Conservation (phyloP, 495 filamentous ascomycete species). For the Hapsidospora chrysogenum region DNA sequence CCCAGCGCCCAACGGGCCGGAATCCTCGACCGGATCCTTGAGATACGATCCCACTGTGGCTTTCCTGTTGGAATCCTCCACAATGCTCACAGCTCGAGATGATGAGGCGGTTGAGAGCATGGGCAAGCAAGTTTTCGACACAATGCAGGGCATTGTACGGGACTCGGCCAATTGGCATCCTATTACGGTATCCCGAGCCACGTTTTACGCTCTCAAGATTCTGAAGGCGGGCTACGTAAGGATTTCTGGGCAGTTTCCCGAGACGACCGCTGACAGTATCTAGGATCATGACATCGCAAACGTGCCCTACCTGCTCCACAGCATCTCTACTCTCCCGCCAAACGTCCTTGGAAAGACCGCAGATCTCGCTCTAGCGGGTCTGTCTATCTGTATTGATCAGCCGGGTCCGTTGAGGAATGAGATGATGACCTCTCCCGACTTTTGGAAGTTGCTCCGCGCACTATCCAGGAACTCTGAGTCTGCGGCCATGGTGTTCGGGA, state of each 20-base stretch:
- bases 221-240: conserved; percentile 78
- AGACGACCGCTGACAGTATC: conserved; percentile 7
- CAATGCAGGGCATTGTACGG: conserved; percentile 63
- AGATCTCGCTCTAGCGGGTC: conserved; percentile 54
- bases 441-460: conserved; percentile 80
- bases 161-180: conserved; percentile 64
- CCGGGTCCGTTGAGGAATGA: conserved; percentile 68
- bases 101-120: conserved; percentile 48
- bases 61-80: conserved; percentile 78
- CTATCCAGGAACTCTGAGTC: conserved; percentile 51
- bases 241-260: conserved; percentile 1
- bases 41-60: conserved; percentile 78
- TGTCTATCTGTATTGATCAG: conserved; percentile 62
- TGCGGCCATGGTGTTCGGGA: conserved; percentile 62
- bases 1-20: conserved; percentile 41
- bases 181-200: conserved; percentile 61
- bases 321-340: conserved; percentile 71
- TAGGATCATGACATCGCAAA: conserved; percentile 82
- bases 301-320: conserved; percentile 83
- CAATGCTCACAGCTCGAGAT: conserved; percentile 67
- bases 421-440: conserved; percentile 89
- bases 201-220: conserved; percentile 73
- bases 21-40: conserved; percentile 29
- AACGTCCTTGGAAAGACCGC: conserved; percentile 62
- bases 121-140: conserved; percentile 63